Evolutionary conservation across 179 eudicot species (phyloP).

Genomic region (Silene noctiflora): DNA sequence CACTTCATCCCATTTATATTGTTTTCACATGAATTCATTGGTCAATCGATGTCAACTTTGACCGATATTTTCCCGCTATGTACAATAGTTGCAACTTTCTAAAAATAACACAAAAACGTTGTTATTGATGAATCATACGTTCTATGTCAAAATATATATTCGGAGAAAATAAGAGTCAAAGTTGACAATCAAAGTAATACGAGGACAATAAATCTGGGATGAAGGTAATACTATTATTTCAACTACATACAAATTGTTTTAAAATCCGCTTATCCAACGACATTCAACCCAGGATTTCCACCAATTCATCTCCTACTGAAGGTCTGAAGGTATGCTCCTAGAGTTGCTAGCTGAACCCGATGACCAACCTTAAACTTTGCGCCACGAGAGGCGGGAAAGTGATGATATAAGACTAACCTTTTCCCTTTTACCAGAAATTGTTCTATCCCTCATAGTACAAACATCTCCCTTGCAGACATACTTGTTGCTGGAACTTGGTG

Average conservation of each 20-base stretch:
- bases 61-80: not conserved
- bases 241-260: not conserved
- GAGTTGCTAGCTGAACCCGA: too few relatives aligned
- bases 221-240: not conserved
- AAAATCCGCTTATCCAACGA: not conserved
- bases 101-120: not conserved
- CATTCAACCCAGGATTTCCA: not conserved
- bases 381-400: conserved; percentile 16
- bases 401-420: conserved; percentile 22
- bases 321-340: not conserved
- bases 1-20: too few relatives aligned
- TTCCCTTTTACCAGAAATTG: conserved; percentile 18
- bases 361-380: conserved; percentile 5
- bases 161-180: not conserved
- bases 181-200: not conserved
- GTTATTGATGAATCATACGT: not conserved
- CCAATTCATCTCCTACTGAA: not conserved
- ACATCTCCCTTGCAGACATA: conserved; percentile 37
- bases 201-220: not conserved
- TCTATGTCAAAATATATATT: not conserved
- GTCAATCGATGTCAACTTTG: not conserved
- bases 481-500: conserved; percentile 23
- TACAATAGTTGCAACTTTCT: not conserved
- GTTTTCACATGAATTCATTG: too few relatives aligned
- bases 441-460: conserved; percentile 23